Percentiles rank a stretch among this genome's conserved stretches.
phyloP scores from a whole-genome alignment of 2,329 filamentous ascomycete genomes.

The Metarhizium sp. region DNA sequence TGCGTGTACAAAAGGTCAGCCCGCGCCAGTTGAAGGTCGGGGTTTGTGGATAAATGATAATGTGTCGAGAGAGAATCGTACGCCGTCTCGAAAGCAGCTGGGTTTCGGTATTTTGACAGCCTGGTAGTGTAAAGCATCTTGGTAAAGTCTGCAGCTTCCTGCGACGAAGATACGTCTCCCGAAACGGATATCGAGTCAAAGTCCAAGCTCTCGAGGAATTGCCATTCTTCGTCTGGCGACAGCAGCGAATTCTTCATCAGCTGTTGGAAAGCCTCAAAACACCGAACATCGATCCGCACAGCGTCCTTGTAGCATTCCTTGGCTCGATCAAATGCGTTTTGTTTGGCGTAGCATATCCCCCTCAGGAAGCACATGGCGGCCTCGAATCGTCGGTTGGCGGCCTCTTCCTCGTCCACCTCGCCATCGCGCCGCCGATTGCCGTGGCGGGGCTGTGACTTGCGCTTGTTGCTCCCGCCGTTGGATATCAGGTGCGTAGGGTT shows the following conservation, averaged over 20 bases:
- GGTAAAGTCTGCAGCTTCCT: conserved; percentile 88
- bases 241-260: conserved; percentile 94
- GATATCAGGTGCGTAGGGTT: conserved; percentile 85
- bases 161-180: conserved; percentile 56
- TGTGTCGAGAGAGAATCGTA: conserved; percentile 89
- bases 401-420: conserved; percentile 52
- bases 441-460: conserved; percentile 26
- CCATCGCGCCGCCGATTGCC: conserved; percentile 23
- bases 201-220: conserved; percentile 78
- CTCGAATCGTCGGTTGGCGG: conserved; percentile 73
- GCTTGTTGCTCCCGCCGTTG: conserved; percentile 34
- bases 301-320: conserved; percentile 99
- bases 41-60: conserved; percentile 78
- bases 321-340: conserved; percentile 92
- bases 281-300: conserved; percentile 92
- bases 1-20: conserved; percentile 91
- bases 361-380: conserved; percentile 95
- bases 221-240: conserved; percentile 80
- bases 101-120: conserved; percentile 89
- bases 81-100: conserved; percentile 70
- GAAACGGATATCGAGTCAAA: conserved; percentile 71
- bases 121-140: conserved; percentile 94
- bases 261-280: conserved; percentile 96
- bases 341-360: conserved; percentile 89
- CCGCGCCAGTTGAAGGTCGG: conserved; percentile 81